Evolutionary conservation across 139 green algal genomes (phyloP), one percentile per base, ranked within the genome.

Genomic region (Limnomonas spitsbergensis): DNA sequence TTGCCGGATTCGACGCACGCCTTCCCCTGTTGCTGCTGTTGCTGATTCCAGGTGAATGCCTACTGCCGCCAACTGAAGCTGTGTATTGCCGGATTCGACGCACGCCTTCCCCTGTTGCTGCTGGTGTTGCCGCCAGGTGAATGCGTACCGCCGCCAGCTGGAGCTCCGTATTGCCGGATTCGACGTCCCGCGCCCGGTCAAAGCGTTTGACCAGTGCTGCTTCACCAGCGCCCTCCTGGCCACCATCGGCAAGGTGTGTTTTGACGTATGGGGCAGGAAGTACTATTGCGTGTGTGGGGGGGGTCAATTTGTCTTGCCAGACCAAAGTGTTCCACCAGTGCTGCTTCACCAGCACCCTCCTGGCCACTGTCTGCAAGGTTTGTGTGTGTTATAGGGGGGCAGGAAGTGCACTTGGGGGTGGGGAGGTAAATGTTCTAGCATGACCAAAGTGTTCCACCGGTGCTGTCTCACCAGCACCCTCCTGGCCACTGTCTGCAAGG

Each of bases 261-360:
- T n/a, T n/a, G n/a, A n/a, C n/a, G n/a, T n/a, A n/a, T n/a, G n/a
- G n/a, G n/a, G n/a, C n/a, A n/a, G n/a, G n/a, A n/a, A n/a, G n/a
- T n/a, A n/a, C n/a, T n/a, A n/a, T n/a, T n/a, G n/a, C n/a, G n/a
- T n/a, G 83, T 2, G 89, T 96, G 3, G 81, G 82, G 3, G 92
- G 93, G 38, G 91, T 91, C 71, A 87, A 93, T 40, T 53, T 87
- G 0, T 88, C 92, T 0, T 81, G 80, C 37, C 93, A 92, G 2
- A 66, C 96, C 32, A 83, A 88, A 53, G 75, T 53, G 1, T 97
- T 96, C 81, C 80, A 80, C 35, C 93, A 97, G 72, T 93, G 86
- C 52, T 86, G 91, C 47, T 95, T 97, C 73, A 87, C 93, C 40
- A 73, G 77, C 3, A 39, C 73, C 0, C 85, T 97, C 20, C 80